Base-by-base conservation (phyloP, 2,329 filamentous ascomycete genomes). In the Macroventuria anomochaeta region DNA sequence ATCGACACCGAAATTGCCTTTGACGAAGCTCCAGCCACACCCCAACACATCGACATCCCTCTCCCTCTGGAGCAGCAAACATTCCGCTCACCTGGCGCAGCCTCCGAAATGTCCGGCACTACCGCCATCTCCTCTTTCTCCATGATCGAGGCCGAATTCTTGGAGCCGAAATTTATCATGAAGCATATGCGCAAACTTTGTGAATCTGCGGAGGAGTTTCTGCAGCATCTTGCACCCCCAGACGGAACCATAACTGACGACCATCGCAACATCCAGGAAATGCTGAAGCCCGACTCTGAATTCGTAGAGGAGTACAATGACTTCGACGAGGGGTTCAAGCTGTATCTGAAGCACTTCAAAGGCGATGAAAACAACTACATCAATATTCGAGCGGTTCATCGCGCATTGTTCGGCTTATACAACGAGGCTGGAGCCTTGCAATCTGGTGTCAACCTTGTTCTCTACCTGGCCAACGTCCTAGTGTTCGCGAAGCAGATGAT, bases 71-170 rank as follows among this genome's bases (percentile, higher is more conserved):
- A 55, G 29, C 59, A 59, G 17, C 57, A 49, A 17, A 28, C 58
- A 20, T 47, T 51, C 39, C 67, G 63, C 42, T 76, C 73, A 23
- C 73, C 73, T n/a, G 73, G 71, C 20, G 70, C 65, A 21, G 60
- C 62, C 13, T 80, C 78, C 5, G 74, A 70, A 33, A 75, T 79
- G 62, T 80, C 79, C 3, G 77, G 77, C 12, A 80, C 76, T 2
- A 80, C 79, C 2, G 76, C 76, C 4, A 77, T 77, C 36, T 78
- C 78, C 0, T 77, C 78, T 2, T 77, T 78, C 49, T 79, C 78
- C 5, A 72, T 74, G 53, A 73, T 76, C 29, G 77, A 80, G 46
- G 69, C 77, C 23, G 69, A 73, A 20, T 68, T 74, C 10, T 64
- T 81, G 8, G 76, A 80, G 36, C 47, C 70, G 3, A 75, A 76